Percentiles rank a stretch among this genome's conserved stretches.
These are phyloP conservation scores for Lomentospora prolificans DNA, from an alignment of 2,329 filamentous ascomycete genomes.

Conservation along the genomic window DNA sequence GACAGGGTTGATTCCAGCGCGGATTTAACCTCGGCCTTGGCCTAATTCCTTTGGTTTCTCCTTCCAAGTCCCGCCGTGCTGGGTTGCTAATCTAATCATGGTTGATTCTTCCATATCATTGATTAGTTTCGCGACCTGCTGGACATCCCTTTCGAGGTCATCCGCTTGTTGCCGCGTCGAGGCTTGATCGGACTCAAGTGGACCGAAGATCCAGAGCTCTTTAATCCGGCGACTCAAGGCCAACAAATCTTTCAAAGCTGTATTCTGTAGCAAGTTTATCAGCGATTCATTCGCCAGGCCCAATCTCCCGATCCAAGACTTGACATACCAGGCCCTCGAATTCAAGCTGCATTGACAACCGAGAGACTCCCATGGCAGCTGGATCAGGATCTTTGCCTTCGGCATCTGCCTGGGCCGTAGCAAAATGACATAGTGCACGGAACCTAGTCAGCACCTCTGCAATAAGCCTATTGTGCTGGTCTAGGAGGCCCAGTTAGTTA, in stretches of 20 bases:
- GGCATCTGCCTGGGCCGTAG: conserved; percentile 30
- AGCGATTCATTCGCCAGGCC: background rate
- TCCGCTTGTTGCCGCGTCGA: conserved; percentile 25
- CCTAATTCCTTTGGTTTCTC: conserved; percentile 15
- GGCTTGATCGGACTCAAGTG: conserved; percentile 28
- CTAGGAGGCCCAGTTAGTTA: conserved; percentile 16
- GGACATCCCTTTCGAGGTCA: conserved; percentile 25
- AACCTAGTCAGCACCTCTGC: conserved; percentile 34
- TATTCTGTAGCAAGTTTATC: conserved; percentile 22
- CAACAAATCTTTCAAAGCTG: conserved; percentile 34
- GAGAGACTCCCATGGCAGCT: conserved; percentile 30
- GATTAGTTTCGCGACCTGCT: conserved; percentile 23
- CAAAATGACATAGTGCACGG: conserved; percentile 32
- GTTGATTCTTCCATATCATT: conserved; percentile 22
- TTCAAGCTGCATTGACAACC: conserved; percentile 34
- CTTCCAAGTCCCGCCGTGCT: conserved; percentile 27
- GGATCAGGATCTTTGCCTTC: conserved; percentile 24
- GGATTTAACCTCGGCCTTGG: background rate
- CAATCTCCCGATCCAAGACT: background rate
- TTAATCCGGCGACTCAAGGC: conserved; percentile 33
- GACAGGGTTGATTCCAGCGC: too few relatives aligned
- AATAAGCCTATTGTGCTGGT: conserved; percentile 34
- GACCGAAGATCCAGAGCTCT: conserved; percentile 34
- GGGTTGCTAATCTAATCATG: conserved; percentile 24
- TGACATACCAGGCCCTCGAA: conserved; percentile 30